Evolutionary conservation across 768 basidiomycete genomes (phyloP), one percentile per base, ranked within the genome.

Genomic region (Amanita jacksonii): DNA sequence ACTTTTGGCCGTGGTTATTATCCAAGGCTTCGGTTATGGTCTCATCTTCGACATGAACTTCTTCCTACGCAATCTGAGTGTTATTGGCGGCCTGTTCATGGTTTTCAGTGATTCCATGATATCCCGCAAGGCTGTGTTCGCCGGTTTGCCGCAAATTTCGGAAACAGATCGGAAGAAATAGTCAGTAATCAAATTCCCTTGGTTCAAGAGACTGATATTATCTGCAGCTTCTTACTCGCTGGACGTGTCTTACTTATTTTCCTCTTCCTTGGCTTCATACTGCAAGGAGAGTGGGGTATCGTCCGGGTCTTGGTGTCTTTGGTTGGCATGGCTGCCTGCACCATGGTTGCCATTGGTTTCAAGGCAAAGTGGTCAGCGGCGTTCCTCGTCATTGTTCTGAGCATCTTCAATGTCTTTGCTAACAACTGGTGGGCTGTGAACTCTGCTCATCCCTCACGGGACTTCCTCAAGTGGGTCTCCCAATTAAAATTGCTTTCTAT

Each of bases 41-140:
- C 86, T 99, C 61, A 94, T 99, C 57, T 99, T 99, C 64, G 96
- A 98, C 73, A 75, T 98, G 62, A 98, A 88, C 68, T 99, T 99
- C 77, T 99, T 99, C 90, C 84, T 98, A 35, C 92, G 96, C 62
- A 99, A 98, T 66, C 74, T 99, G 45, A 87, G 84, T 50, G 96
- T 99, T 59, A 91, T 98, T 49, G 96, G 96, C 44, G 96, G 96
- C 43, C 79, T 99, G 36, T 82, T 99, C 66, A 99, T 99, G 96
- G 93, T 98, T 19, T 92, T 99, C 65, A 91, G 85, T 51, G 96
- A 99, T 61, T 87, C 90, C 1, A 85, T 98, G 76, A 74, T 87
- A 46, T 85, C 80, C 16, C 77, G 81, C 62, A 92, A 84, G 67
- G 79, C 82, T 52, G 67, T 82, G 34, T 98, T 98, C 53, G 94